phyloP scores from a whole-genome alignment of 352 stramenopile species.

The Thalassiosira livingstoniorum region DNA sequence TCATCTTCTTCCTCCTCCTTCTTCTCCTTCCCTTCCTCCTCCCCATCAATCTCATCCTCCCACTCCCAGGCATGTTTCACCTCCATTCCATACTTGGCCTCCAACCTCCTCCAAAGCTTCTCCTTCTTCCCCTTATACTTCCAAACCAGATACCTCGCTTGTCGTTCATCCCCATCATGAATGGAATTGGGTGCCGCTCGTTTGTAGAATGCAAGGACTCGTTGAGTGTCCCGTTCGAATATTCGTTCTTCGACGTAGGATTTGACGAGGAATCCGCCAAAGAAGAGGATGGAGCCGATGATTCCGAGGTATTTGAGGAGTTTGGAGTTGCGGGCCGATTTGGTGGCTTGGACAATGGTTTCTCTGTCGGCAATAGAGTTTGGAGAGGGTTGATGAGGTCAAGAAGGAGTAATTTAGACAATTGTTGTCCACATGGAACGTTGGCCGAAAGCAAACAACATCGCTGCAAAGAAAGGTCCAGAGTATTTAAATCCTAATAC shows the following conservation, averaged over 20 bases:
- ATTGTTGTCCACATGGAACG: too few relatives aligned
- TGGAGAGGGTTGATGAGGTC: too few relatives aligned
- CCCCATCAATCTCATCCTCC: conserved; percentile 53
- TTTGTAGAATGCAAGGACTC: conserved; percentile 84
- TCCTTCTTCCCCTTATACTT: conserved; percentile 85
- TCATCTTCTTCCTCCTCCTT: conserved; percentile 55
- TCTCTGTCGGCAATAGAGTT: conserved; percentile 65
- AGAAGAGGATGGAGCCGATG: conserved; percentile 73
- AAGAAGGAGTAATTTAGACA: too few relatives aligned
- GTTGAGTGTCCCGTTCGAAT: conserved; percentile 77
- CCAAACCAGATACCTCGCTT: conserved; percentile 80
- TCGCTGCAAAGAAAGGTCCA: too few relatives aligned
- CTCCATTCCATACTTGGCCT: conserved; percentile 80
- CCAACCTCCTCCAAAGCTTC: conserved; percentile 78
- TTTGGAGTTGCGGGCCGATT: conserved; percentile 71
- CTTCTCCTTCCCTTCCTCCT: conserved; percentile 32
- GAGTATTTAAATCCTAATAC: too few relatives aligned
- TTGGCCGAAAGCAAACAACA: too few relatives aligned
- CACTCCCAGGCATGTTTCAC: conserved; percentile 77
- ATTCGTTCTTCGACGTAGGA: conserved; percentile 82
- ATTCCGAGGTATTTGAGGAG: conserved; percentile 72
- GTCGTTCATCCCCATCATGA: conserved; percentile 76
- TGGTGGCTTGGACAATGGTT: conserved; percentile 85
- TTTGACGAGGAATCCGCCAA: conserved; percentile 84
- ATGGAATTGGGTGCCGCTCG: conserved; percentile 74